Conservation (phyloP, 305 asterid genomes). For the Nicotiana rustica region DNA sequence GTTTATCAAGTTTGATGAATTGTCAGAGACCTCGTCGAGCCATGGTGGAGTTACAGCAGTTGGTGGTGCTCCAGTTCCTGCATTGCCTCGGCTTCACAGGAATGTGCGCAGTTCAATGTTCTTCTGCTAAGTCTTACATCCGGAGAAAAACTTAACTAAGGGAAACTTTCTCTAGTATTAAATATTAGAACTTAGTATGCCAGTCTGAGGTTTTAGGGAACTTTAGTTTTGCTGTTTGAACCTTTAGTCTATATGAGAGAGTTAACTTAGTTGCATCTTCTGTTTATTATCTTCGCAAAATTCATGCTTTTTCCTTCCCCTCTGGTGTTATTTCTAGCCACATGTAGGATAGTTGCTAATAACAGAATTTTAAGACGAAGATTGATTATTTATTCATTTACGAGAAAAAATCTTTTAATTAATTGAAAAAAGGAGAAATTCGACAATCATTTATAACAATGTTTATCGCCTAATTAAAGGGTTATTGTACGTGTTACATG, state of each 20-base stretch:
- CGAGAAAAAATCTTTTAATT: no score
- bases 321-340: no score
- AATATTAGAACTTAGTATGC: background rate
- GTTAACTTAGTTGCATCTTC: background rate
- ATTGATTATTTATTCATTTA: no score
- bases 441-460: no score
- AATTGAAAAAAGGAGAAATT: no score
- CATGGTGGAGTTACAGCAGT: slow-evolving; percentile 48
- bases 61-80: slow-evolving; percentile 46
- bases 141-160: background rate
- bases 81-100: slow-evolving; percentile 52
- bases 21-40: slow-evolving; percentile 57
- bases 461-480: no score
- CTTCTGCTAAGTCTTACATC: slow-evolving; percentile 47
- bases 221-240: background rate
- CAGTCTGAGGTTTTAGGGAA: background rate
- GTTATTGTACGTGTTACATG: no score
- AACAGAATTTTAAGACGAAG: no score
- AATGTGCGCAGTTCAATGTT: slow-evolving; percentile 58
- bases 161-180: background rate
- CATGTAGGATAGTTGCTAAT: no score
- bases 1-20: slow-evolving; percentile 68
- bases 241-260: background rate
- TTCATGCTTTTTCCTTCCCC: background rate
- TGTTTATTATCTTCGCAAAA: background rate